phyloP scores from a whole-genome alignment of 306 rosid genomes.

The Biancaea sappan region DNA sequence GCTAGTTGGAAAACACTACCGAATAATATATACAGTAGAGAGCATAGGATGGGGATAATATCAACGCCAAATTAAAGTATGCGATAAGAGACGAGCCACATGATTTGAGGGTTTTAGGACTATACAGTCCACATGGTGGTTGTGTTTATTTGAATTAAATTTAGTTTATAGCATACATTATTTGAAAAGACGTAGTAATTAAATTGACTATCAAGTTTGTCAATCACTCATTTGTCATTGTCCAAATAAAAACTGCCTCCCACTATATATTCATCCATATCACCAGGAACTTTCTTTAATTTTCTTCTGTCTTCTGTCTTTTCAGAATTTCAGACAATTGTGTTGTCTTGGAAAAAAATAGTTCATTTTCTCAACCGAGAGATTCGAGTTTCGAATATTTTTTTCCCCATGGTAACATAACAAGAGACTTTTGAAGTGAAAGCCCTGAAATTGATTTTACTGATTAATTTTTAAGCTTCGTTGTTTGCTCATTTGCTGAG shows the following conservation, averaged over 20 bases:
- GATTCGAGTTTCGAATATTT: no score
- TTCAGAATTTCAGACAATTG: background rate
- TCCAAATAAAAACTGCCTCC: background rate
- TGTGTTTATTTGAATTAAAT: background rate
- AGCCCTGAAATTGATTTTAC: background rate
- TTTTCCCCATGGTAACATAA: background rate
- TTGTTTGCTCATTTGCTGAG: no score
- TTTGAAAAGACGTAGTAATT: background rate
- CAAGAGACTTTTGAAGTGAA: background rate
- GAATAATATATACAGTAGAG: background rate
- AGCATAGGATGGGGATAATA: background rate
- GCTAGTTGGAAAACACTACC: no score
- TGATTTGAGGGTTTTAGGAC: background rate
- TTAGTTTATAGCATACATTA: background rate
- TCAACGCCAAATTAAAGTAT: background rate
- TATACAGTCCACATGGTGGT: background rate
- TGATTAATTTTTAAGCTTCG: no score
- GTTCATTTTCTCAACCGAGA: no score
- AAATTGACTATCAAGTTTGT: background rate
- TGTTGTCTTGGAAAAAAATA: background rate
- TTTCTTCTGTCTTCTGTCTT: background rate
- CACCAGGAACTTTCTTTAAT: background rate
- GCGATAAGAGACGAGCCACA: background rate
- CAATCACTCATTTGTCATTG: background rate
- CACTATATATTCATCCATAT: background rate